Percentiles rank a stretch among this genome's conserved stretches.
Conservation (phyloP, 805 yeast genomes). For the Ogataea philodendri region DNA sequence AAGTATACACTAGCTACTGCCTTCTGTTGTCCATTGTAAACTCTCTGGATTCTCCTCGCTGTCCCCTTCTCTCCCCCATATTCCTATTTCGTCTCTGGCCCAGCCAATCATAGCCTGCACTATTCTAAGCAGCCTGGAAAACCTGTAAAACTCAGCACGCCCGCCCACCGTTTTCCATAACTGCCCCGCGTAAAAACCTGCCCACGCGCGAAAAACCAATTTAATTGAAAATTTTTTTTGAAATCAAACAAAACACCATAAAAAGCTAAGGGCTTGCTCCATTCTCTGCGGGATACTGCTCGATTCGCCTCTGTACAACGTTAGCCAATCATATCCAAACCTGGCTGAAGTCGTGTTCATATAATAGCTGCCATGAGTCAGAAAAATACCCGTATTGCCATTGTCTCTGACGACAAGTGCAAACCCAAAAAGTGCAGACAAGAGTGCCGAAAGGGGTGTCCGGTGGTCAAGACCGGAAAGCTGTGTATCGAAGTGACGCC, state of each 20-base stretch:
- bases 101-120: constrained; percentile 10
- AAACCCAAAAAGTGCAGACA: constrained; percentile 98
- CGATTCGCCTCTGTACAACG: not conserved
- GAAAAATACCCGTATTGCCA: constrained; percentile 81
- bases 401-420: constrained; percentile 90
- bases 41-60: too few relatives aligned
- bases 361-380: constrained; percentile 30
- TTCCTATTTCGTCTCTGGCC: too few relatives aligned
- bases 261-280: constrained; percentile 1
- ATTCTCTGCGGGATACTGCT: constrained; percentile 2
- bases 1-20: too few relatives aligned
- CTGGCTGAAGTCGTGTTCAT: not conserved
- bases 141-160: constrained; percentile 6
- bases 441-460: constrained; percentile 96
- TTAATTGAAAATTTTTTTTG: constrained; percentile 11
- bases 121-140: constrained; percentile 10
- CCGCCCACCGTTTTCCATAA: not conserved
- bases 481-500: constrained; percentile 96
- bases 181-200: constrained; percentile 1
- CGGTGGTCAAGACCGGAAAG: constrained; percentile 97
- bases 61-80: too few relatives aligned
- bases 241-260: constrained; percentile 3
- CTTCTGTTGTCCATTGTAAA: too few relatives aligned
- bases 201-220: constrained; percentile 8
- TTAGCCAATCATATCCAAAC: constrained; percentile 1